Percentiles rank a stretch among this genome's conserved stretches.
These are phyloP conservation scores for Ogataea salicorniae DNA, from an alignment of 805 yeast genomes.

Conservation along the genomic window DNA sequence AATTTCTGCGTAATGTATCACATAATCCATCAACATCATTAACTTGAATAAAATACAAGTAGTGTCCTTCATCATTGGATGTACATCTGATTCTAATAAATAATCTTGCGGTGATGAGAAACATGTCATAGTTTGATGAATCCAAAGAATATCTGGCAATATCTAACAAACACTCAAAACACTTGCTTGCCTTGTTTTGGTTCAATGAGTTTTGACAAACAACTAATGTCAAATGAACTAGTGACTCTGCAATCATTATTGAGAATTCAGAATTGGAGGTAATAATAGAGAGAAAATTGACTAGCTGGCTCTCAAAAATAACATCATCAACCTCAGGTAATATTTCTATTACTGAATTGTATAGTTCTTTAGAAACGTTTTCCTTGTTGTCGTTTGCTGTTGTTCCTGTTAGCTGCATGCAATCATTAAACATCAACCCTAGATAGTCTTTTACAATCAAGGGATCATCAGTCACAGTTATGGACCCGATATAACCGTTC, in stretches of 20 bases:
- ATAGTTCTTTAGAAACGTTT: neutral
- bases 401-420: slow-evolving; percentile 3
- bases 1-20: slow-evolving; percentile 50
- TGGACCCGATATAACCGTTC: slow-evolving; percentile 13
- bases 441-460: slow-evolving; percentile 11
- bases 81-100: slow-evolving; percentile 46
- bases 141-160: slow-evolving; percentile 8
- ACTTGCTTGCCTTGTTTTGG: slow-evolving; percentile 6
- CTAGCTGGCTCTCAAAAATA: slow-evolving; percentile 2
- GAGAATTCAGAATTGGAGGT: slow-evolving; percentile 3
- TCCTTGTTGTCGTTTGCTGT: neutral
- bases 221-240: slow-evolving; percentile 11
- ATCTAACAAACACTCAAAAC: slow-evolving; percentile 9
- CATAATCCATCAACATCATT: slow-evolving; percentile 63
- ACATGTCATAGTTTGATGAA: slow-evolving; percentile 17
- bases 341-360: neutral
- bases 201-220: slow-evolving; percentile 13
- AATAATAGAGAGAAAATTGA: slow-evolving; percentile 4
- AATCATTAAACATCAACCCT: slow-evolving; percentile 13
- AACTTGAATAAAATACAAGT: slow-evolving; percentile 47
- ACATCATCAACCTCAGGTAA: slow-evolving; percentile 4
- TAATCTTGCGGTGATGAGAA: slow-evolving; percentile 46
- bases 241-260: slow-evolving; percentile 1
- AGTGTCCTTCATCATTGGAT: slow-evolving; percentile 35
- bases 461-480: slow-evolving; percentile 13